Evolutionary conservation across 163 green algal genomes (phyloP).

Genomic region (Chlorella variabilis): DNA sequence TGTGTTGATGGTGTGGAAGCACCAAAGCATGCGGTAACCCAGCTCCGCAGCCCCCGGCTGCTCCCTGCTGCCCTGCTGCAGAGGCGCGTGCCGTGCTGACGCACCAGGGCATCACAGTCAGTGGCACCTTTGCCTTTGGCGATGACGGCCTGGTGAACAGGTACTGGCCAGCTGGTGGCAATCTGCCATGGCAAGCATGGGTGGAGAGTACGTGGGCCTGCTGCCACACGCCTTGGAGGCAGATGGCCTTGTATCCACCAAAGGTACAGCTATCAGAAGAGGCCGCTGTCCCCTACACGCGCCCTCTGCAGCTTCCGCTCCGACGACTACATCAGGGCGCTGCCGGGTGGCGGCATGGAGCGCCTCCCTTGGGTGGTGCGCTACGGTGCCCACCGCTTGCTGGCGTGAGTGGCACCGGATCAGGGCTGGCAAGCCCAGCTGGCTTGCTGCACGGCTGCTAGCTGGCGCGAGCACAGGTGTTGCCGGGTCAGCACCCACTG

Average conservation of each 20-base stretch:
- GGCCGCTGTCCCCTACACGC: too few species aligned
- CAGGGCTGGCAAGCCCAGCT: too few species aligned
- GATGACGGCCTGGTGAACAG: not conserved
- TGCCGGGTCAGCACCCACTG: too few species aligned
- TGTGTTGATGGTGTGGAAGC: too few species aligned
- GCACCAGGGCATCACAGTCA: not conserved
- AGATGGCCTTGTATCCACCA: too few species aligned
- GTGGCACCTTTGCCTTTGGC: not conserved
- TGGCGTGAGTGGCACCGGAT: slow-evolving; percentile 5
- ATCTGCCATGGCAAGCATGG: too few species aligned
- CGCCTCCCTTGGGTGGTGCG: not conserved
- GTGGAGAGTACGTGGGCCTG: too few species aligned
- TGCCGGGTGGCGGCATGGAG: not conserved
- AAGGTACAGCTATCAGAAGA: too few species aligned
- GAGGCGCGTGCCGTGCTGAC: not conserved
- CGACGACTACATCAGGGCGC: not conserved
- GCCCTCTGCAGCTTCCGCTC: slow-evolving; percentile 7
- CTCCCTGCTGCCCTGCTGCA: not conserved
- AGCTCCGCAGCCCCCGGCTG: too few species aligned
- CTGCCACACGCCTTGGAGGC: too few species aligned
- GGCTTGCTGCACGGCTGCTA: not conserved
- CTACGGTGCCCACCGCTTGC: not conserved
- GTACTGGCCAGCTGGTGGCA: not conserved
- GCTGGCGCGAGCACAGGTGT: too few species aligned
- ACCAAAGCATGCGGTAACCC: too few species aligned